Base-by-base conservation (phyloP, 139 green algal genomes). In the Tetradesmus obliquus region DNA sequence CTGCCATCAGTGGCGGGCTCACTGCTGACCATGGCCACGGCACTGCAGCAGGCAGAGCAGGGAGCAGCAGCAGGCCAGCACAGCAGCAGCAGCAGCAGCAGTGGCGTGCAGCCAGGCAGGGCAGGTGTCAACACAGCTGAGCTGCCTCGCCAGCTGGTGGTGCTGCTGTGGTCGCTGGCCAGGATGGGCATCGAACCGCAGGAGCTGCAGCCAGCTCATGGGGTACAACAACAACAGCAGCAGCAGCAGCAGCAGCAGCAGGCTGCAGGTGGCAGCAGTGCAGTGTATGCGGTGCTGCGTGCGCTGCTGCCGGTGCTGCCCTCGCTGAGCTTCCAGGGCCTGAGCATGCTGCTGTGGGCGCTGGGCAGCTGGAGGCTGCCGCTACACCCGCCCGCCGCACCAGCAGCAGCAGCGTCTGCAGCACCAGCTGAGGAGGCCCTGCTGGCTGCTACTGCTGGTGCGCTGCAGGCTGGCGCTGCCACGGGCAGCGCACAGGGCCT, bases 161-260 rank as follows among this genome's bases (percentile, higher is more conserved):
- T 90, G 51, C 24, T 90, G 86, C 53, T 90, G 86, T 90, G 86
- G 86, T 90, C 86, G 4, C 71, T 90, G 19, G 86, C 86, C 20
- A 71, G 80, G 53, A 84, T 83, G 86, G 55, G 53, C 3, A 19
- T 84, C 9, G 86, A 90, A 1, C 86, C 86, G 10, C 8, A 55
- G 3, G 71, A 90, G n/a, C 71, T 84, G 69, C 53, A 84, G 45
- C 86, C 66, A 76, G 32, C 32, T 45, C 32, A 45, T 45, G 32
- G 32, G 9, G 55, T 17, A 86, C 81, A 84, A 51, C 82, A 87
- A n/a, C 19, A 54, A 8, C 85, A 89, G 3, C 60, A 82, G 66
- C 86, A 90, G 86, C 69, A 83, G 86, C 86, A 84, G 55, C 86
- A 83, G 86, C 71, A 90, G 86, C 80, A 57, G 80, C 80, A 62